phyloP scores from a whole-genome alignment of 2,329 filamentous ascomycete genomes.

The Neophaeococcomyces aloes region DNA sequence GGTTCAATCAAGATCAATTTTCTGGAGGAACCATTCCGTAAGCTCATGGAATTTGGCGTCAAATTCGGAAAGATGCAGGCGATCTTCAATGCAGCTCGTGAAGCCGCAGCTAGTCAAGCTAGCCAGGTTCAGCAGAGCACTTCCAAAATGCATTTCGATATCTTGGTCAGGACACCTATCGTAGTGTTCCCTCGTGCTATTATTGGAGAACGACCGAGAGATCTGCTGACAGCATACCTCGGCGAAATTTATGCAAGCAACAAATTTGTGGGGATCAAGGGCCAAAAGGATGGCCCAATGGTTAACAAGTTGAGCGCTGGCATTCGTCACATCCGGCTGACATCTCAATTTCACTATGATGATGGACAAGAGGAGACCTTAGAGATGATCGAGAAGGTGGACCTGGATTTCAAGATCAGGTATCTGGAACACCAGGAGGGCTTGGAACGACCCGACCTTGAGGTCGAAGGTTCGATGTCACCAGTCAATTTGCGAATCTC shows the following conservation, averaged over 20 bases:
- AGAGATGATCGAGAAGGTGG: conserved; percentile 94
- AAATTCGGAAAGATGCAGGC: conserved; percentile 99
- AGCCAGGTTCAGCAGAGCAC: conserved; percentile 86
- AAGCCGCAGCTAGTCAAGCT: conserved; percentile 87
- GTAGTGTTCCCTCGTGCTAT: conserved; percentile 82
- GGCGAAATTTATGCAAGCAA: conserved; percentile 98
- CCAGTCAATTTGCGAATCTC: conserved; percentile 84
- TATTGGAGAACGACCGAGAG: conserved; percentile 58
- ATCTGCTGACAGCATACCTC: conserved; percentile 82
- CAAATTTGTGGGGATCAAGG: conserved; percentile 74
- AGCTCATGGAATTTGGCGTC: conserved; percentile 94
- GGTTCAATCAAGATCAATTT: conserved; percentile 97
- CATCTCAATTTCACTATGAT: conserved; percentile 76
- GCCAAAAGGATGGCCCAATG: conserved; percentile 59
- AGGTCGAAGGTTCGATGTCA: conserved; percentile 85
- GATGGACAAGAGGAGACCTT: conserved; percentile 67
- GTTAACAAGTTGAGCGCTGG: conserved; percentile 86
- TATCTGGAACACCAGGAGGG: conserved; percentile 77
- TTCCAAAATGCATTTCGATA: conserved; percentile 84
- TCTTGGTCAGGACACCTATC: conserved; percentile 89
- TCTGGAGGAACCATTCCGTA: conserved; percentile 89
- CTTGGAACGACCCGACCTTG: conserved; percentile 72
- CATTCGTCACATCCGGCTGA: conserved; percentile 83
- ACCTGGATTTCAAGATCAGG: conserved; percentile 83
- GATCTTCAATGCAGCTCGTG: conserved; percentile 90